Percentiles rank a stretch among this genome's conserved stretches.
Evolutionary conservation across 2,329 filamentous ascomycete species (phyloP).

Genomic region (Pseudogymnoascus sp.): DNA sequence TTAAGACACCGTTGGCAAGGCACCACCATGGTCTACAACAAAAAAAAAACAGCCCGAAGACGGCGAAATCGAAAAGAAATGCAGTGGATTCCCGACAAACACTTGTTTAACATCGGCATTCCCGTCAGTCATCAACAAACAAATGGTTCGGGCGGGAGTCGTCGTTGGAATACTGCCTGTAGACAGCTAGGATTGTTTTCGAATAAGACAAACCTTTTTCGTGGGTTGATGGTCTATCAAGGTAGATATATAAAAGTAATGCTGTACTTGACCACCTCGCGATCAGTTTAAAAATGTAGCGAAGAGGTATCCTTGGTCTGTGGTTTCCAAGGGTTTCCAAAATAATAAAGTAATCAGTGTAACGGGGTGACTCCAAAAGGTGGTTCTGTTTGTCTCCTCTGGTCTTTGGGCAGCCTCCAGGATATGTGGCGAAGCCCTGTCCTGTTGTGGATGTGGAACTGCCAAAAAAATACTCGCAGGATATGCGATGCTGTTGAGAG

Average conservation of each 20-base stretch:
- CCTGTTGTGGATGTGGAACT: slow-evolving; percentile 10
- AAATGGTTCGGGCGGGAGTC: neutral
- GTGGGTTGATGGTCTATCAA: neutral
- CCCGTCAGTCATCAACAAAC: slow-evolving; percentile 6
- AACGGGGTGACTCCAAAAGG: slow-evolving; percentile 1
- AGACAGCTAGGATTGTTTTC: neutral
- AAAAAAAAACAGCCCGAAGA: neutral
- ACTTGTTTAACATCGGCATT: slow-evolving; percentile 6
- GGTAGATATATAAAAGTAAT: slow-evolving; percentile 4
- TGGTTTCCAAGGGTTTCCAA: neutral
- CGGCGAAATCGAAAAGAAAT: slow-evolving; percentile 3
- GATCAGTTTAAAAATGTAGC: neutral
- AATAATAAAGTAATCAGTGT: neutral
- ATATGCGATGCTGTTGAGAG: slow-evolving; percentile 11
- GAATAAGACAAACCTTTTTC: slow-evolving; percentile 8
- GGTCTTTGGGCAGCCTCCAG: slow-evolving; percentile 1
- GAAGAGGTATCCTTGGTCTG: neutral
- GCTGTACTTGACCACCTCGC: slow-evolving; percentile 4
- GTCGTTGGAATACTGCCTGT: neutral
- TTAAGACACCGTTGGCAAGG: slow-evolving; percentile 8
- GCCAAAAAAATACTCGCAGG: slow-evolving; percentile 9
- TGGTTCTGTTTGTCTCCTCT: slow-evolving; percentile 5
- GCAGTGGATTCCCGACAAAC: slow-evolving; percentile 3
- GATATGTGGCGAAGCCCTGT: slow-evolving; percentile 3
- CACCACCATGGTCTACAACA: neutral